A percentile compares a stretch with the other conserved stretches of the same genome.
phyloP scores from a whole-genome alignment of 805 yeast genomes.

The Maudiozyma pseudohumilis region DNA sequence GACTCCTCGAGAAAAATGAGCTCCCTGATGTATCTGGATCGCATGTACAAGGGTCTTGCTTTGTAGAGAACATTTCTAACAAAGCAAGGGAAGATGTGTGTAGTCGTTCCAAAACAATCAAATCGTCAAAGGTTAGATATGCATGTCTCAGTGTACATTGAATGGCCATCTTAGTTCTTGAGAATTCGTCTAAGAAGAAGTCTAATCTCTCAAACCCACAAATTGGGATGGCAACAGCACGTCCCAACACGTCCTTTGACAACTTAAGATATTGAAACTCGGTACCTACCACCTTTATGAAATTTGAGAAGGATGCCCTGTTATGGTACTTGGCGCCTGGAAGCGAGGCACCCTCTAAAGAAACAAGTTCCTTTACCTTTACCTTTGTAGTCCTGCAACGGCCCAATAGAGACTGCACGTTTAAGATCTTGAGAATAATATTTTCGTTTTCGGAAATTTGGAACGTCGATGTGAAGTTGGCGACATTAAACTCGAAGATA shows the following conservation, averaged over 20 bases:
- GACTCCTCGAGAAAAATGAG: background rate
- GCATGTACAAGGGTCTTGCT: background rate
- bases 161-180: constrained; percentile 8
- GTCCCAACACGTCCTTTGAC: constrained; percentile 5
- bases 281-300: constrained; percentile 17
- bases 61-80: constrained; percentile 2
- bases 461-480: constrained; percentile 20
- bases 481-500: constrained; percentile 16
- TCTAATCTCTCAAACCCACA: constrained; percentile 25
- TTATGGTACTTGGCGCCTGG: background rate
- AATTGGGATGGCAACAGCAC: constrained; percentile 16
- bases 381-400: constrained; percentile 6
- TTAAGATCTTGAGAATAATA: constrained; percentile 17
- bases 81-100: constrained; percentile 3
- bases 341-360: background rate
- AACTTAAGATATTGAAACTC: constrained; percentile 14
- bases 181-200: constrained; percentile 14
- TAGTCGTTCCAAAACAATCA: constrained; percentile 15
- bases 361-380: background rate
- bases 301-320: constrained; percentile 13
- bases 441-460: constrained; percentile 15
- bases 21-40: background rate
- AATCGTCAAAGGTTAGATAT: constrained; percentile 16
- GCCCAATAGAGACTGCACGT: constrained; percentile 13
- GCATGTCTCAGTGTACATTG: constrained; percentile 23